Evolutionary conservation across 164 flowering plant genomes (phyloP), one percentile per base, ranked within the genome.

Genomic region (Sedum album): DNA sequence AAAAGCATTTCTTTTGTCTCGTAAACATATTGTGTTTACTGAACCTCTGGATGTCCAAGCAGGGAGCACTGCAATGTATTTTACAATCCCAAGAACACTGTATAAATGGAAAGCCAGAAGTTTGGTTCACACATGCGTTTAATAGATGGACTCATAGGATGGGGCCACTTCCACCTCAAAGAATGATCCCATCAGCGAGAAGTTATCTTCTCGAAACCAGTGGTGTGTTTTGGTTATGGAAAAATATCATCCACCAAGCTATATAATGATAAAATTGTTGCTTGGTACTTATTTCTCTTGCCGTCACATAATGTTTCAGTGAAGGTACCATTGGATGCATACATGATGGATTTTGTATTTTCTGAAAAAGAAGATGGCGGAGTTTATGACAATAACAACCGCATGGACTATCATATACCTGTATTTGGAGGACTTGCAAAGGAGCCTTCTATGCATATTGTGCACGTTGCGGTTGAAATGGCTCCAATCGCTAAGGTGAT

Each of bases 401-500:
- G 94, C 53, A 80, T 82, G 96, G 99, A 94, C 79, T 94, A 94
- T 73, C 99, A 94, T 70, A 76, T 94, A 70, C 99, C 99, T 70
- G 90, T 94, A 5, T 75, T 72, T 79, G 93, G 94, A 73, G 97
- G 90, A 76, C 66, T 94, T 60, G 73, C 67, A 3, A 90, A 82
- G 74, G 96, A 92, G 83, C 92, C 97, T 31, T 96, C 99, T 9
- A 81, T 94, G 96, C 92, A 90, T 71, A 86, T 94, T 77, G 96
- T 90, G 53, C 99, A 94, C 73, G 79, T 91, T 65, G 78, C 99
- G 70, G 94, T 90, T 73, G 99, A 94, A 84, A 91, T 94, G 99
- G 99, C 99, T 51, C 99, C 99, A 44, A 91, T 94, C 65, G 99
- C 99, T 65, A 94, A 94, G 97, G 99, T 88, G 68, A 73, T 46